Conservation (phyloP, 805 yeast species). For the Candida arabinofermentans region DNA sequence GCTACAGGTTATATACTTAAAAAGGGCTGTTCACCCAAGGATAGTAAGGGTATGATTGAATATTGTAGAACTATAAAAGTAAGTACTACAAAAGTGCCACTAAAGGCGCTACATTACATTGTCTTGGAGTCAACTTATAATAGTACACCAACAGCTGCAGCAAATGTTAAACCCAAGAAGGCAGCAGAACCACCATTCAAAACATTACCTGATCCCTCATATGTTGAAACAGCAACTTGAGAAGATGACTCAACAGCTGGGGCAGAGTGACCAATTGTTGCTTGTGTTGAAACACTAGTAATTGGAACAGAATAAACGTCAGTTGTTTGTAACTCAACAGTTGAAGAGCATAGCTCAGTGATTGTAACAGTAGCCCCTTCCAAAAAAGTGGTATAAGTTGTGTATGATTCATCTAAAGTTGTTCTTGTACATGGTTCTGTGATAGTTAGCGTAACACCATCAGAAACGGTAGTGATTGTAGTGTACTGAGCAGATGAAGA, state of each 20-base stretch:
- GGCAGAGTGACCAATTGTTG: background rate
- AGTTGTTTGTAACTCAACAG: too few species aligned
- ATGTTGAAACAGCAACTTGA: background rate
- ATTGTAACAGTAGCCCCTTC: slow-evolving; percentile 19
- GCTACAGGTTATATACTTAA: too few species aligned
- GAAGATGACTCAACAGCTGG: background rate
- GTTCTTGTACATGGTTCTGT: slow-evolving; percentile 4
- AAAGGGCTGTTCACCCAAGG: too few species aligned
- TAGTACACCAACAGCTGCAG: too few species aligned
- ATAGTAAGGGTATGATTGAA: too few species aligned
- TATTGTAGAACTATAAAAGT: too few species aligned
- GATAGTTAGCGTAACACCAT: slow-evolving; percentile 6
- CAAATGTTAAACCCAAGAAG: too few species aligned
- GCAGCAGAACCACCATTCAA: background rate
- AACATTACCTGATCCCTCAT: background rate
- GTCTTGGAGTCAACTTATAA: too few species aligned
- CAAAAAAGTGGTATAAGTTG: slow-evolving; percentile 16
- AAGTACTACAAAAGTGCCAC: too few species aligned
- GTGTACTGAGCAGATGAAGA: background rate
- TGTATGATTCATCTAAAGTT: too few species aligned
- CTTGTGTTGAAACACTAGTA: background rate
- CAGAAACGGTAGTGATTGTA: slow-evolving; percentile 7
- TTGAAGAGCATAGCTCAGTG: slow-evolving; percentile 14
- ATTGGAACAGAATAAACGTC: slow-evolving; percentile 1
- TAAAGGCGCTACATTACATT: too few species aligned